Base-by-base conservation (phyloP, 2,329 filamentous ascomycete genomes). In the Coccinonectria pachysandricola region DNA sequence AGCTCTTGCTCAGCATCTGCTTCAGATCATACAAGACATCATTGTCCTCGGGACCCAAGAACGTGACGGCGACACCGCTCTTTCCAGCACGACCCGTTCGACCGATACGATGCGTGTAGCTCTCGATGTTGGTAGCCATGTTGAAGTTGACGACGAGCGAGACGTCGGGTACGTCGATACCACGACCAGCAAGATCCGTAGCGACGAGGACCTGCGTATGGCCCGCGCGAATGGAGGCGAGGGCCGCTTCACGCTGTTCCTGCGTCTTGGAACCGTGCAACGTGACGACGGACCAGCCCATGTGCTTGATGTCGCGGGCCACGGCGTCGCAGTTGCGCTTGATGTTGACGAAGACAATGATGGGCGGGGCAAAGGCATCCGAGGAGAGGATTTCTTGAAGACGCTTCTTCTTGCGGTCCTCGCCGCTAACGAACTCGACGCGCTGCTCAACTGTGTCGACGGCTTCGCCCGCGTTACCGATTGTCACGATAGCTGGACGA, bases 311-410 rank as follows among this genome's bases (percentile, higher is more conserved):
- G 50, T 96, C 88, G 35, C 84, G 74, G 3, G 88, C 88, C 24
- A 98, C 80, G 32, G 85, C 83, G 53, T 98, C 91, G 62, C 88
- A 96, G 62, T 96, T 96, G 45, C 87, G 82, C 62, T 96, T 96
- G 75, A 96, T 95, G 58, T 98, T 98, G 71, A 98, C 91, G 54
- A 98, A 98, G 38, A 98, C 87, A 45, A 98, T 98, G 54, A 98
- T 93, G 10, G 91, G 91, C 7, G 88, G 74, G 6, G 71, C 66
- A 57, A 87, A 96, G 40, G 86, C 79, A 41, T 77, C 68, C 2
- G 80, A 86, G 24, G 71, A 65, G 19, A 98, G 74, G 34, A 98
- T 91, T 47, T 96, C 85, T 42, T 78, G 71, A n/a, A 98, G 75
- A 3, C 91, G 80, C 60, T 92, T 92, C 75, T 98, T 96, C 49